Evolutionary conservation across 2,329 filamentous ascomycete species (phyloP).

Genomic region (Cytospora piceae): DNA sequence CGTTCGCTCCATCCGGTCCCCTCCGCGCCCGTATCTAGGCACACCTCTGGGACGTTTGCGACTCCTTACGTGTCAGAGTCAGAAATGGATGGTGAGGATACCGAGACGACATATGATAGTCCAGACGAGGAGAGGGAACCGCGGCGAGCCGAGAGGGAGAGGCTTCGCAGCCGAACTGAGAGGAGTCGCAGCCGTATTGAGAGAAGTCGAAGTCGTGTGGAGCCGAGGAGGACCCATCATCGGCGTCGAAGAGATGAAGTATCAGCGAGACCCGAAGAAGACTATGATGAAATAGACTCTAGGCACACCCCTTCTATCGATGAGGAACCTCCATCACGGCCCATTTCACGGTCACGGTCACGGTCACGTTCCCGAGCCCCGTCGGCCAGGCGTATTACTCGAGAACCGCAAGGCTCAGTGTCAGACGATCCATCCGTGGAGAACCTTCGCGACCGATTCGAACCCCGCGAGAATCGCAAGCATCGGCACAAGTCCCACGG

Average conservation of each 20-base stretch:
- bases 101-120: conserved; percentile 43
- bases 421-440: conserved; percentile 32
- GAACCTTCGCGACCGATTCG: conserved; percentile 28
- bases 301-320: conserved; percentile 31
- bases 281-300: conserved; percentile 30
- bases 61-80: conserved; percentile 36
- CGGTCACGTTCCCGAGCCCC: conserved; percentile 33
- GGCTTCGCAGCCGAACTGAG: conserved; percentile 22
- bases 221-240: conserved; percentile 15
- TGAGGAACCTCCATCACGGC: conserved; percentile 23
- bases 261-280: conserved; percentile 25
- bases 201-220: conserved; percentile 23
- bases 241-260: conserved; percentile 15
- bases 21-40: conserved; percentile 43
- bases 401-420: conserved; percentile 18
- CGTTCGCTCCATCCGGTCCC: conserved; percentile 32
- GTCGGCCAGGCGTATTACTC: conserved; percentile 29
- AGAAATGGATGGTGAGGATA: conserved; percentile 44
- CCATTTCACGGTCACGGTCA: conserved; percentile 35
- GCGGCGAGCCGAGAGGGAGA: conserved; percentile 30
- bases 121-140: conserved; percentile 38
- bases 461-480: conserved; percentile 29
- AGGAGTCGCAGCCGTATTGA: conserved; percentile 9
- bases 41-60: conserved; percentile 38
- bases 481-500: conserved; percentile 36